These are phyloP conservation scores for Hyaloperonospora brassicae DNA, from an alignment of 352 stramenopile species.

Conservation along the genomic window DNA sequence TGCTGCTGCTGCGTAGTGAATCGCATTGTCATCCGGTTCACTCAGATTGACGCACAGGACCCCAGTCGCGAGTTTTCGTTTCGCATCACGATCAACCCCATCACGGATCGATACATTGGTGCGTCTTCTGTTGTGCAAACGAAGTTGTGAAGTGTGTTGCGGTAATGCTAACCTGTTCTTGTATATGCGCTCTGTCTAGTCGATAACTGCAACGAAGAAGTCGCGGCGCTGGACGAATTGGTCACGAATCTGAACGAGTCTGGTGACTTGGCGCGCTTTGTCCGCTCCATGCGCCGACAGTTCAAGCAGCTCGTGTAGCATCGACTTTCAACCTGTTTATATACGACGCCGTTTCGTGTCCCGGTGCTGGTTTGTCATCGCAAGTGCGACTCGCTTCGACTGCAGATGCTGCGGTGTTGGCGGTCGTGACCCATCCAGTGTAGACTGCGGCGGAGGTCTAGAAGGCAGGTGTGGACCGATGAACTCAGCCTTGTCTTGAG, in stretches of 20 bases:
- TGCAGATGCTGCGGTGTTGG: constrained; percentile 5
- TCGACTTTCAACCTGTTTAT: constrained; percentile 21
- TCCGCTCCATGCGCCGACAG: constrained; percentile 68
- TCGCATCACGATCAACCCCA: constrained; percentile 52
- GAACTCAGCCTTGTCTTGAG: constrained; percentile 20
- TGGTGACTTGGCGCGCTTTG: constrained; percentile 65
- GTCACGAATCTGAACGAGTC: constrained; percentile 54
- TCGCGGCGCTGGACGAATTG: constrained; percentile 40
- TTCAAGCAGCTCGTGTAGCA: constrained; percentile 60
- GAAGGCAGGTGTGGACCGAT: constrained; percentile 41
- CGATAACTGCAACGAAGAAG: constrained; percentile 47
- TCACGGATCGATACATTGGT: constrained; percentile 59
- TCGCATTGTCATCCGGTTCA: constrained; percentile 60
- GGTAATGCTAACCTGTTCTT: constrained; percentile 2
- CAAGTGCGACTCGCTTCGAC: background rate
- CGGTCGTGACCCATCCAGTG: constrained; percentile 2
- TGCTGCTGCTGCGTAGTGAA: constrained; percentile 28
- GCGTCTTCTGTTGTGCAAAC: background rate
- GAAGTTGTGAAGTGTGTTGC: background rate
- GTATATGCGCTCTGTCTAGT: constrained; percentile 27
- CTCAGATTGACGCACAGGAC: constrained; percentile 54
- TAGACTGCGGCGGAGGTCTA: constrained; percentile 3
- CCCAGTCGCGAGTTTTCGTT: constrained; percentile 63
- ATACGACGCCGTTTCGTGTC: constrained; percentile 35
- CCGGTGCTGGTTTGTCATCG: constrained; percentile 10